Base-by-base conservation (phyloP, 2,329 filamentous ascomycete species). In the Cordyceps fumosorosea region DNA sequence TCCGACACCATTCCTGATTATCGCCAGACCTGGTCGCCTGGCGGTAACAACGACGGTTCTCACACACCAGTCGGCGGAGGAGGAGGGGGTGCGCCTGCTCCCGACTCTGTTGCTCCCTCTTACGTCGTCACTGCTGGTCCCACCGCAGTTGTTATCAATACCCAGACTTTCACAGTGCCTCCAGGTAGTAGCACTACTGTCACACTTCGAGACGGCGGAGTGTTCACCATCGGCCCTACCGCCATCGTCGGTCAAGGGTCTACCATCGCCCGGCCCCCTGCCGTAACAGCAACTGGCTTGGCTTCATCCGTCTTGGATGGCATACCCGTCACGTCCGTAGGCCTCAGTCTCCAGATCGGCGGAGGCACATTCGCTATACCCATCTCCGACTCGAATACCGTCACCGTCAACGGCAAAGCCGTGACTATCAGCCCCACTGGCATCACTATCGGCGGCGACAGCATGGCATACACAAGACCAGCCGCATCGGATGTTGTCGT, bases 181-280 rank as follows among this genome's bases (percentile, higher is more conserved):
- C 67, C 73, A 5, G 71, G 69, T 6, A 67, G 73, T 60, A 80
- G 76, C 0, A 77, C 72, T 14, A 77, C 74, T 2, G 76, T 82
- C 6, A 75, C 75, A 1, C 73, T 81, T 3, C 69, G 70, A 32
- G 72, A 68, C 24, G 73, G 76, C 24, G 73, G 75, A 12, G 75
- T 73, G 1, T 84, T 84, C 63, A 78, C 77, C 20, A 80, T 84
- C 53, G 68, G 76, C 29, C 81, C 81, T 7, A 78, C 74, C 8
- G 72, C 73, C 42, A 73, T 83, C 2, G 64, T 78, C 24, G 81
- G 79, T 8, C 74, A 72, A 52, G 80, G 79, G 22, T 72, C 73
- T 18, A 80, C 77, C 2, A 65, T 84, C 40, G 69, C 69, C 44
- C 77, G 81, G 42, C 78, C 79, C 0, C 67, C 72, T 0, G 72